phyloP scores from a whole-genome alignment of 176 grass and related monocot species.

The Alopecurus myosuroides region DNA sequence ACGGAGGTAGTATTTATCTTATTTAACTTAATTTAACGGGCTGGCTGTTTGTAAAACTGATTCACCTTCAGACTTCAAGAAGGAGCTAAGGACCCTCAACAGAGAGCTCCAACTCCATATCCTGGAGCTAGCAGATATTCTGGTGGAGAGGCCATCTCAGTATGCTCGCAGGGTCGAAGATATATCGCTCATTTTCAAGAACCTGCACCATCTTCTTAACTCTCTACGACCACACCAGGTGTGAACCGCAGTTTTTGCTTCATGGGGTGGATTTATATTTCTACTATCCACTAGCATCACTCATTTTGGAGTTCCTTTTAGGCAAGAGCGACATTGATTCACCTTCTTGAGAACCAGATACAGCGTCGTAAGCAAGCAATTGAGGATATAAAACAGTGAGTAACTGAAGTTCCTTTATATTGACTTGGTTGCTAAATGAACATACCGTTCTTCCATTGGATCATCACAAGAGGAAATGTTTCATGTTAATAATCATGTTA shows the following conservation, averaged over 20 bases:
- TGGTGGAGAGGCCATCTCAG: conserved; percentile 89
- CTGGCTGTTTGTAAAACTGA: background rate
- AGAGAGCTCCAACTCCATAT: conserved; percentile 95
- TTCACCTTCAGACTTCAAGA: conserved; percentile 73
- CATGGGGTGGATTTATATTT: background rate
- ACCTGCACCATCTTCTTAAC: conserved; percentile 87
- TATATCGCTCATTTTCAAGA: conserved; percentile 88
- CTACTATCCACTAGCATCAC: background rate
- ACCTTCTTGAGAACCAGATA: conserved; percentile 90
- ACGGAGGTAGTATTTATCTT: too few species aligned
- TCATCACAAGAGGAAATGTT: background rate
- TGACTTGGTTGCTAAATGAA: background rate
- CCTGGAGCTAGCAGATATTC: conserved; percentile 85
- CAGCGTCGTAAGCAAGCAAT: conserved; percentile 73
- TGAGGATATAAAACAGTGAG: conserved; percentile 85
- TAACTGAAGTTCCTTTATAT: conserved; percentile 12
- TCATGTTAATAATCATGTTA: background rate
- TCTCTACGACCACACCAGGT: conserved; percentile 89
- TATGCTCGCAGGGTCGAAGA: conserved; percentile 90
- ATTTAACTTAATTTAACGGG: background rate
- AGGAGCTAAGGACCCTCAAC: conserved; percentile 85
- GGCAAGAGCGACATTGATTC: conserved; percentile 91
- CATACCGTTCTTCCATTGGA: background rate
- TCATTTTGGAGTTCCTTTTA: conserved; percentile 25
- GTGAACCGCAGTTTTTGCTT: background rate